Base-by-base conservation (phyloP, 768 basidiomycete species). In the Serendipita indica region DNA sequence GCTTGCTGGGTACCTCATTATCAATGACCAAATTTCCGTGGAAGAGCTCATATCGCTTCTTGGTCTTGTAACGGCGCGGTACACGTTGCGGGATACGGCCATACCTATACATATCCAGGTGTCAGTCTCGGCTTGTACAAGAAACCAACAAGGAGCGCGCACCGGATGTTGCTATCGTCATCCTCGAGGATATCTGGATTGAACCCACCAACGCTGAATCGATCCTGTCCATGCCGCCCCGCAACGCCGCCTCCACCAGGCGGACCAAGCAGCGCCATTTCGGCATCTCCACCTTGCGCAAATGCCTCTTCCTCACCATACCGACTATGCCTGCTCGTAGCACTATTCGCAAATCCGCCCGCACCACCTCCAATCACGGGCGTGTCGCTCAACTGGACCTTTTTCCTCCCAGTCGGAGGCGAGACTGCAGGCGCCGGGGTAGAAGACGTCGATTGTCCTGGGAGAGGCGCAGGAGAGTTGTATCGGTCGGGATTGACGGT, bases 21-120 rank as follows among this genome's bases (percentile, higher is more conserved):
- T 97, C 92, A 33, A 93, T 74, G 10, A 98, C 89, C 49, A 96
- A 83, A 70, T 98, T 96, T 4, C 94, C 94, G 61, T 89, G 86
- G 71, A 89, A 91, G 13, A 97, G 75, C 79, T 87, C 87, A 64
- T 94, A 87, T 67, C 81, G 82, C 74, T 96, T 97, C 68, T 91
- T 82, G 0, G 93, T 98, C 76, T 93, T 94, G 75, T 91, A 83
- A 57, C 93, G 73, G 49, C 94, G 73, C 0, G 90, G 85, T 1
- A 96, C 86, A 22, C 92, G 77, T 66, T 92, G 89, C 0, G 94
- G 93, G 60, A 96, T 91, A 10, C 84, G 74, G 0, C 94, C 93
- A 67, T 94, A 97, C 18, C 89, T 46, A 46, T 27, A 27, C 16
- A 27, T 22, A n/a, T 10, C 10, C n/a, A 37, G n/a, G n/a, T 10